Evolutionary conservation across 768 basidiomycete species (phyloP).

Genomic region (Mycena capillaripes): DNA sequence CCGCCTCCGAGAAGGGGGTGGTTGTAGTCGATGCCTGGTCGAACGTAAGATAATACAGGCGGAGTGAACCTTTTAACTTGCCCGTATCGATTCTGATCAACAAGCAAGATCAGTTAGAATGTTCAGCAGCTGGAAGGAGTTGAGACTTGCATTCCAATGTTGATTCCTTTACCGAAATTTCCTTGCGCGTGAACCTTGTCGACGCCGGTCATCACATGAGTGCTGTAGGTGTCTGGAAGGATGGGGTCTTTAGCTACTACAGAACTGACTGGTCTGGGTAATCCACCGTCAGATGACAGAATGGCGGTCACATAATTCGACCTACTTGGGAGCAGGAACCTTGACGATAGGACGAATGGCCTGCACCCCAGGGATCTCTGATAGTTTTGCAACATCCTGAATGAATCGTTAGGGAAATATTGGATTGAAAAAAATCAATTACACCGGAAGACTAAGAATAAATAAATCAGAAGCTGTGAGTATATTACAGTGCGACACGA

Average conservation of each 20-base stretch:
- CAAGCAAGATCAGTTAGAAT: not conserved
- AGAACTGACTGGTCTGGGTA: constrained; percentile 39
- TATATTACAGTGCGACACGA: constrained; percentile 11
- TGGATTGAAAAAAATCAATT: not conserved
- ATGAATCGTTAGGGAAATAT: not conserved
- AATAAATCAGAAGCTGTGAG: not conserved
- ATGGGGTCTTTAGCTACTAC: constrained; percentile 42
- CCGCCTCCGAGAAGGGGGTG: constrained; percentile 51
- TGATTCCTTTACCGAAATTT: constrained; percentile 60
- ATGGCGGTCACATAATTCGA: not conserved
- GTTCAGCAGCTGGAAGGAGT: not conserved
- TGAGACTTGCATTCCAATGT: constrained; percentile 58
- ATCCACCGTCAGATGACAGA: not conserved
- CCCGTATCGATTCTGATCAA: constrained; percentile 36
- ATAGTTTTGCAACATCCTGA: constrained; percentile 53
- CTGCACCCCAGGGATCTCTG: constrained; percentile 51
- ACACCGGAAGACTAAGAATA: constrained; percentile 18
- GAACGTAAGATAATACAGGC: not conserved
- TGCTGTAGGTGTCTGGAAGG: constrained; percentile 48
- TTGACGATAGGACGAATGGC: constrained; percentile 55
- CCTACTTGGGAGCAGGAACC: constrained; percentile 44
- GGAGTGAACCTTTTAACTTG: constrained; percentile 42
- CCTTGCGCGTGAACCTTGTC: constrained; percentile 63
- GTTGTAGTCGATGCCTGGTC: constrained; percentile 48
- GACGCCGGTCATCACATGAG: constrained; percentile 57